Conservation (phyloP, 2,329 filamentous ascomycete species). For the Ophioceras dolichostomum region DNA sequence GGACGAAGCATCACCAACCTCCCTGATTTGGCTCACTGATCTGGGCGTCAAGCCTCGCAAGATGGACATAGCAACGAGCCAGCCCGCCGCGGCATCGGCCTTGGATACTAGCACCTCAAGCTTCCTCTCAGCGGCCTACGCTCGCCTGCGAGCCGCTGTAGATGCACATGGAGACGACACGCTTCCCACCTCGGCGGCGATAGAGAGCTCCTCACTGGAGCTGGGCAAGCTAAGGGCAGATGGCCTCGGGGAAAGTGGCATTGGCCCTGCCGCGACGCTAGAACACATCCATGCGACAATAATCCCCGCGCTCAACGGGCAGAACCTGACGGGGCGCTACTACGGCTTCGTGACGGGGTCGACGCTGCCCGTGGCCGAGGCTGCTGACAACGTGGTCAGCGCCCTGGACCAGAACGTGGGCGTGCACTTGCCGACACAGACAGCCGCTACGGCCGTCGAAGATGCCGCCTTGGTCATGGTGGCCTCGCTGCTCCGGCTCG, state of each 20-base stretch:
- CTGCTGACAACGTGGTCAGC: slow-evolving; percentile 76
- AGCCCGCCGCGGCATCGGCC: no score
- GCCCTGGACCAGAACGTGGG: slow-evolving; percentile 73
- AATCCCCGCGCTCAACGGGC: slow-evolving; percentile 51
- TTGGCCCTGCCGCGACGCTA: slow-evolving; percentile 19
- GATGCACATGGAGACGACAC: slow-evolving; percentile 25
- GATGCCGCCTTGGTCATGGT: slow-evolving; percentile 59
- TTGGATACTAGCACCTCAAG: no score
- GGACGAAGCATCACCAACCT: no score
- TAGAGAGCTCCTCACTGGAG: background rate
- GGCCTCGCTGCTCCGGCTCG: slow-evolving; percentile 51
- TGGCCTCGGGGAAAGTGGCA: no score
- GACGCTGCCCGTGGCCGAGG: slow-evolving; percentile 62
- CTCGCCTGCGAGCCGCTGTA: slow-evolving; percentile 8
- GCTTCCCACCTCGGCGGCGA: slow-evolving; percentile 20
- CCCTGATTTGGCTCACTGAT: no score
- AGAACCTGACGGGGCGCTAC: slow-evolving; percentile 56
- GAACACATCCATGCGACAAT: slow-evolving; percentile 32
- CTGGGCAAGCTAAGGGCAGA: no score
- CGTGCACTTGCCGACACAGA: slow-evolving; percentile 69
- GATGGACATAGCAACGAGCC: no score
- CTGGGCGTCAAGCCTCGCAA: no score
- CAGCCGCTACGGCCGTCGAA: slow-evolving; percentile 65
- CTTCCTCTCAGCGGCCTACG: slow-evolving; percentile 11
- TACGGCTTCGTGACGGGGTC: slow-evolving; percentile 87